Evolutionary conservation across 2,329 filamentous ascomycete genomes (phyloP).

Genomic region (Neonectria ditissima): DNA sequence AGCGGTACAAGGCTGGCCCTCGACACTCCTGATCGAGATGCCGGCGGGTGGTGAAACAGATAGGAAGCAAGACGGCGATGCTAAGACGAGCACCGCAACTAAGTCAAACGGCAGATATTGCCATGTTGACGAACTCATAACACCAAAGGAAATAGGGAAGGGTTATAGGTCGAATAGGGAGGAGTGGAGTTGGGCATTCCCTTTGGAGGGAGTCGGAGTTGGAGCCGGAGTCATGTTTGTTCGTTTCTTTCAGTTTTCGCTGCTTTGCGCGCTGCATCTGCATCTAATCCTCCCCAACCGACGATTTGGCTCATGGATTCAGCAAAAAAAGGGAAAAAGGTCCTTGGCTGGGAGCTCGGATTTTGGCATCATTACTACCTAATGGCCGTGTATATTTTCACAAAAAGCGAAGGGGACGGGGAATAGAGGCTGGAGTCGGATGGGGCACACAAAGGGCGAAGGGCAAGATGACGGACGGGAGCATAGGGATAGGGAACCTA

Average conservation of each 20-base stretch:
- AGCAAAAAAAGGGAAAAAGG: conserved; percentile 43
- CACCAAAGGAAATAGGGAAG: conserved; percentile 16
- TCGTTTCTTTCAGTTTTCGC: conserved; percentile 47
- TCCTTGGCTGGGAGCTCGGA: conserved; percentile 45
- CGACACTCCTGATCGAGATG: conserved; percentile 12
- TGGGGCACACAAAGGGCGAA: conserved; percentile 36
- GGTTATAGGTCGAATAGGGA: conserved; percentile 27
- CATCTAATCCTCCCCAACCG: conserved; percentile 46
- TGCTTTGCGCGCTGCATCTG: conserved; percentile 48
- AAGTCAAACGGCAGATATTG: conserved; percentile 1
- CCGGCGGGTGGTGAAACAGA: conserved; percentile 8
- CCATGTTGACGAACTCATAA: conserved; percentile 20
- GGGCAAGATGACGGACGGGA: conserved; percentile 33
- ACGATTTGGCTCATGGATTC: conserved; percentile 43
- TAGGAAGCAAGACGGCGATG: not conserved
- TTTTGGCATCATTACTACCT: conserved; percentile 47
- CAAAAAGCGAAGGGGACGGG: conserved; percentile 41
- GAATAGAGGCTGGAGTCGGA: conserved; percentile 40
- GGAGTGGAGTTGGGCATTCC: conserved; percentile 46
- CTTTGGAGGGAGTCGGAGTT: conserved; percentile 47
- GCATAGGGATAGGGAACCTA: conserved; percentile 25
- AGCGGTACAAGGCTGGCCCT: conserved; percentile 13
- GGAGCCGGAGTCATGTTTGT: conserved; percentile 50
- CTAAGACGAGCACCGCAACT: conserved; percentile 3
- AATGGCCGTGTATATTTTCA: conserved; percentile 48